Percentiles rank a stretch among this genome's conserved stretches.
These are phyloP conservation scores for Nemania bipapillata DNA, from an alignment of 2,329 filamentous ascomycete genomes.

Conservation along the genomic window DNA sequence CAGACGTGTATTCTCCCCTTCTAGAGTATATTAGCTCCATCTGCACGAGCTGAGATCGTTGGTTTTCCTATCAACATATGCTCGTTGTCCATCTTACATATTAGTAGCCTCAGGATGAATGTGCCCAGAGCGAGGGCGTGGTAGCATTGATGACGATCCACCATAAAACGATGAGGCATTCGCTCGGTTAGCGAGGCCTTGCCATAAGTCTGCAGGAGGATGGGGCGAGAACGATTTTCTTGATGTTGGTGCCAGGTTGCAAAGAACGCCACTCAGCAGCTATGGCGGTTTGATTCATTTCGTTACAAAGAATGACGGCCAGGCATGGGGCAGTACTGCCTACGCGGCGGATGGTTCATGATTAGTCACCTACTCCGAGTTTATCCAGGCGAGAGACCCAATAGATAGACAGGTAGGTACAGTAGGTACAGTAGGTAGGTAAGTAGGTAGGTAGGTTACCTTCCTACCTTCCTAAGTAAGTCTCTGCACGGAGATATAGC, in stretches of 20 bases:
- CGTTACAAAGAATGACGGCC: background rate
- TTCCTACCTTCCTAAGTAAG: background rate
- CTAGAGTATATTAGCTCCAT: background rate
- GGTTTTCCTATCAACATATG: slow-evolving; percentile 10
- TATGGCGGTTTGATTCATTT: background rate
- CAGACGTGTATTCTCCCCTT: background rate
- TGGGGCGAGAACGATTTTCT: slow-evolving; percentile 22
- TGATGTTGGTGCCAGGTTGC: slow-evolving; percentile 17
- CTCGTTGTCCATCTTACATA: background rate
- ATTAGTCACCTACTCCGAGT: background rate
- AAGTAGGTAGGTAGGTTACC: no score
- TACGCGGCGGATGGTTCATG: background rate
- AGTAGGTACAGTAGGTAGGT: no score
- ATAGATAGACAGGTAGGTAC: no score
- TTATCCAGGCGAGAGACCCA: background rate
- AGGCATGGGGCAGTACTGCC: background rate
- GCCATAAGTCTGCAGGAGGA: slow-evolving; percentile 25
- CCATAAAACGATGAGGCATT: background rate
- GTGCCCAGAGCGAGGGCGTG: background rate
- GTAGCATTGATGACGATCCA: slow-evolving; percentile 14
- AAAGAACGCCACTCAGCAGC: slow-evolving; percentile 21
- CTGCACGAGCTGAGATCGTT: background rate
- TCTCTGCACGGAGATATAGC: background rate
- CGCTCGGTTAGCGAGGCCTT: slow-evolving; percentile 31
- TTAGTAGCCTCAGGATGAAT: background rate